Base-by-base conservation (phyloP, 495 filamentous ascomycete genomes). In the Hypoxylon lienhwacheense region DNA sequence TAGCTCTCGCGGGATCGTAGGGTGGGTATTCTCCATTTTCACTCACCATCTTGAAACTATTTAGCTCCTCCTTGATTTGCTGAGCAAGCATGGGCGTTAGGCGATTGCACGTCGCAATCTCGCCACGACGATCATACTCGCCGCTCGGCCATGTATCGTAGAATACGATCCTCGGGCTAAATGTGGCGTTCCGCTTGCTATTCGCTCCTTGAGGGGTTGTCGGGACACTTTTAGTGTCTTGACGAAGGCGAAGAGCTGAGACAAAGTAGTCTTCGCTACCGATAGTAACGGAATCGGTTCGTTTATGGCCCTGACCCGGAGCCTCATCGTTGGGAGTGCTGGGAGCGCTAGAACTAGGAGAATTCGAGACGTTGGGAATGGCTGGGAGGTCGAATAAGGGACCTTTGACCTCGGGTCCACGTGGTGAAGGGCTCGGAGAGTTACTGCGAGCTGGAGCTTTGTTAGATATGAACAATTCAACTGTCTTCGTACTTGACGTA, bases 51-150 rank as follows among this genome's bases (percentile, higher is more conserved):
- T 98, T 99, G 79, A 97, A 99, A 58, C 85, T 92, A 74, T 99
- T 99, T 61, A 99, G 78, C 73, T 99, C 93, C 73, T 99, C 93
- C 75, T 97, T 97, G 74, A 99, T 99, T 68, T 99, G 93, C 68
- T 99, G 93, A 25, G 93, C 93, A 55, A 98, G 83, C 79, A 97
- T 89, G 12, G 93, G 93, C 32, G 93, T 99, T 53, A 99, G 73
- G 49, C 91, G 88, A 68, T 99, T 99, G 81, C 93, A 99, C 5
- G 93, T 99, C 19, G 93, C 91, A 69, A 97, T 88, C 8, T 99
- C 93, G 36, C 93, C 95, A 28, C 95, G 85, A 36, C 93, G 86
- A 65, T 99, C 93, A 66, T 99, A 99, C 72, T 99, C 93, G 50
- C 85, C 85, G 61, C 84, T 88, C 4, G 91, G 89, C 92, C 93